Percentiles rank a stretch among this genome's conserved stretches.
phyloP scores from a whole-genome alignment of 2,329 filamentous ascomycete genomes.

The Cordyceps farinosa region DNA sequence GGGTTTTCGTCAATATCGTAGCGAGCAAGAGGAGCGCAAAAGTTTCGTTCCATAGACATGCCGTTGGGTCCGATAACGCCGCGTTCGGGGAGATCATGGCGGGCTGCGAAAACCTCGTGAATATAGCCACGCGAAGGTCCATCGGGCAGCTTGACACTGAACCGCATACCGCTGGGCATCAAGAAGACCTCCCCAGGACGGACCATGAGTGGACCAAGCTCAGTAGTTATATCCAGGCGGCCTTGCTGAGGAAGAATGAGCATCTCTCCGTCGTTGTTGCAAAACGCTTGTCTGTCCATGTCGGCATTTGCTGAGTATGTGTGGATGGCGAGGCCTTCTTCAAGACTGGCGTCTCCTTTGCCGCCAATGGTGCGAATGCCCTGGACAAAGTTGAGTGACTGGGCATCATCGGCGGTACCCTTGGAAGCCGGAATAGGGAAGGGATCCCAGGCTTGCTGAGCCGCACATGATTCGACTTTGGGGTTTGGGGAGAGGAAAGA shows the following conservation, averaged over 20 bases:
- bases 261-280: slow-evolving; percentile 62
- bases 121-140: slow-evolving; percentile 64
- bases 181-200: slow-evolving; percentile 66
- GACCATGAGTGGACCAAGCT: slow-evolving; percentile 61
- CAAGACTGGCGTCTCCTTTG: slow-evolving; percentile 46
- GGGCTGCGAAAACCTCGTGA: slow-evolving; percentile 62
- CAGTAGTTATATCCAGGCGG: slow-evolving; percentile 63
- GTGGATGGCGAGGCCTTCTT: slow-evolving; percentile 47
- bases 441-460: slow-evolving; percentile 48
- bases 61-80: slow-evolving; percentile 64
- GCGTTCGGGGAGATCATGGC: slow-evolving; percentile 63
- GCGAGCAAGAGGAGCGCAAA: slow-evolving; percentile 56
- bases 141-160: slow-evolving; percentile 33
- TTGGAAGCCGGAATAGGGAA: slow-evolving; percentile 29
- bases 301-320: slow-evolving; percentile 44
- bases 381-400: slow-evolving; percentile 43
- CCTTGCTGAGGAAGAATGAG: slow-evolving; percentile 64
- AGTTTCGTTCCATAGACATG: slow-evolving; percentile 63
- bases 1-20: slow-evolving; percentile 54
- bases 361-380: slow-evolving; percentile 49
- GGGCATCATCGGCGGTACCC: slow-evolving; percentile 29
- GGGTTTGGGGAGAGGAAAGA: slow-evolving; percentile 46
- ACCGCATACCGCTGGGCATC: slow-evolving; percentile 61
- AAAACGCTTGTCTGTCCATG: slow-evolving; percentile 48
- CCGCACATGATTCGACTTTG: slow-evolving; percentile 42